phyloP scores from a whole-genome alignment of 2,329 filamentous ascomycete species.

The Tolypocladium endophyticum region DNA sequence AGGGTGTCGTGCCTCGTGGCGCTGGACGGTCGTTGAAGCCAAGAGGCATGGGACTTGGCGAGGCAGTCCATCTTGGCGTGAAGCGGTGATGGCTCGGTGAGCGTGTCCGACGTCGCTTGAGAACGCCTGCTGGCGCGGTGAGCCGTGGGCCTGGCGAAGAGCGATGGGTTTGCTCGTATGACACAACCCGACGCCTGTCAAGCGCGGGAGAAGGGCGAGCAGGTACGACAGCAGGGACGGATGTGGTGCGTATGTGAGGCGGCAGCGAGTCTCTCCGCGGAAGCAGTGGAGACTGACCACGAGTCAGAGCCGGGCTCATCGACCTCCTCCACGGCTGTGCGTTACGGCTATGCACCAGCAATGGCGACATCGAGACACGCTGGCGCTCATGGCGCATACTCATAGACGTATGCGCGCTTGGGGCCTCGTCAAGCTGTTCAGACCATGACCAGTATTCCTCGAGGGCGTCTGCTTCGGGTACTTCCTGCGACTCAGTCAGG shows the following conservation, averaged over 20 bases:
- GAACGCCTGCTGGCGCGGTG: conserved; percentile 18
- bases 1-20: conserved; percentile 37
- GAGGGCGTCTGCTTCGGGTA: conserved; percentile 49
- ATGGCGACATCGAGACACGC: conserved; percentile 30
- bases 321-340: conserved; percentile 16
- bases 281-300: conserved; percentile 29
- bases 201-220: conserved; percentile 25
- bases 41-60: conserved; percentile 30
- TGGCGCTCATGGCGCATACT: conserved; percentile 30
- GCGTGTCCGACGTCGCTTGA: conserved; percentile 42
- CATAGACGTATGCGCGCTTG: conserved; percentile 32
- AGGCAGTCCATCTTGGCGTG: conserved; percentile 46
- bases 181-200: conserved; percentile 34
- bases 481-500: conserved; percentile 30
- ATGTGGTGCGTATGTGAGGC: conserved; percentile 39
- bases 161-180: conserved; percentile 25
- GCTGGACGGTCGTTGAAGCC: conserved; percentile 20
- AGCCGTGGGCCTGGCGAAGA: conserved; percentile 18
- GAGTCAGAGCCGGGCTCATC: conserved; percentile 19
- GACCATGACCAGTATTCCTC: conserved; percentile 61
- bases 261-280: conserved; percentile 33
- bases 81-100: conserved; percentile 45
- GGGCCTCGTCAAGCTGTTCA: conserved; percentile 49
- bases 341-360: conserved; percentile 18
- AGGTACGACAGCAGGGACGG: conserved; percentile 34